Base-by-base conservation (phyloP, 495 filamentous ascomycete genomes). In the Penicillium maclennaniae region DNA sequence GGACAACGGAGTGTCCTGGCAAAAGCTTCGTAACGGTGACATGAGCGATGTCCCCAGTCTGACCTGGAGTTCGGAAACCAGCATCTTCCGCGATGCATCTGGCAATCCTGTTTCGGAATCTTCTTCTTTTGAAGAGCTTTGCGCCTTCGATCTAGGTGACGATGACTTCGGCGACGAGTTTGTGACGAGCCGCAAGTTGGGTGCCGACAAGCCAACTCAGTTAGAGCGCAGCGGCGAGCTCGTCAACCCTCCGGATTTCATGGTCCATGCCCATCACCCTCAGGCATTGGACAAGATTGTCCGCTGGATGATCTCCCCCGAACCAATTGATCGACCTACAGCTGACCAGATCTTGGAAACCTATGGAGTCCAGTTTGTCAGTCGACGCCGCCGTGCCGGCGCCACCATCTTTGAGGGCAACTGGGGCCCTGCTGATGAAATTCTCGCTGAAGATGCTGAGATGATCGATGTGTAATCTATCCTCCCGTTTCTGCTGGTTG, bases 401-500 rank as follows among this genome's bases (percentile, higher is more conserved):
- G 95, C 95, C 20, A 95, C 88, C 9, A 84, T 97, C 45, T 97
- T 85, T 55, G 93, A 98, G 73, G 95, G 93, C 58, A 91, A 89
- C 65, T 98, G 90, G 89, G 93, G 93, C 1, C 93, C 92, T 37
- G 83, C 83, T 10, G 86, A 89, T 55, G 80, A 87, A 51, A 76
- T 88, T 25, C 72, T 89, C 54, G 76, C 74, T n/a, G 81, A 83
- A 64, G 84, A 87, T 69, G 78, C 82, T 43, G 85, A 87, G 65
- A 88, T 88, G 84, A 83, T 86, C 64, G 86, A 89, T 67, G 83
- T 84, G 67, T 82, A 69, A 80, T 65, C 53, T 63, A 62, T 63
- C 51, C 57, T 53, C 48, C 57, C 51, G 63, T 61, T 68, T 56
- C 25, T 59, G 47, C 59, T 60, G 62, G 46, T 66, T 68, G 62